Evolutionary conservation across 495 filamentous ascomycete species (phyloP), one percentile per base, ranked within the genome.

Genomic region (Xylaria acuta): DNA sequence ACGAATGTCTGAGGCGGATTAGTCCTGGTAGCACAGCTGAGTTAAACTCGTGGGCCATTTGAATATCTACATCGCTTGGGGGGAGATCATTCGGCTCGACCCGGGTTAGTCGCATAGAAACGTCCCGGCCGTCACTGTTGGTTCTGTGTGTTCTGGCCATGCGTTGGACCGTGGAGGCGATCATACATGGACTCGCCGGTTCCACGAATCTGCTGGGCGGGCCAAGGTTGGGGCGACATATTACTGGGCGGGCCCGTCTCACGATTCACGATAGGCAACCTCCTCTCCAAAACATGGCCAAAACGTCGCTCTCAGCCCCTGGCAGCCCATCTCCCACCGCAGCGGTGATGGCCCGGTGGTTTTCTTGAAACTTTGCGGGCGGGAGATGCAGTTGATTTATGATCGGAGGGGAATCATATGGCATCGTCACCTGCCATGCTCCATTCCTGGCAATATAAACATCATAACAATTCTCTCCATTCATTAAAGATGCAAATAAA

Each of bases 231-330:
- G 30, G 64, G 25, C n/a, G 32, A 11, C 18, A 51, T 66, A 32
- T 34, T 53, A 25, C 45, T 65, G 40, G 63, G 64, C 30, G 43
- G 64, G 32, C 3, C 47, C 14, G 65, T 67, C 65, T 67, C 65
- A 67, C 22, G 34, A 67, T 67, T 56, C 49, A 27, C 20, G 20
- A 56, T 36, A 49, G 47, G 14, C 36, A 51, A 3, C 36, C 25
- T 32, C 41, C 34, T 67, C 49, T 49, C 36, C 49, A 54, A 67
- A 67, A 67, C 65, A 67, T 27, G 65, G 65, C 47, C 65, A 67
- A 67, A 67, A 67, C 65, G 47, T 65, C 63, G 38, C 47, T 18
- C 53, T 22, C 20, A 47, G 22, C 65, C 65, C 65, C 49, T 67
- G 34, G 34, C 11, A 53, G 45, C 64, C 53, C 20, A 67, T 56